These are phyloP conservation scores for Arthrobotrys conoides DNA, from an alignment of 2,329 filamentous ascomycete species.

Conservation along the genomic window DNA sequence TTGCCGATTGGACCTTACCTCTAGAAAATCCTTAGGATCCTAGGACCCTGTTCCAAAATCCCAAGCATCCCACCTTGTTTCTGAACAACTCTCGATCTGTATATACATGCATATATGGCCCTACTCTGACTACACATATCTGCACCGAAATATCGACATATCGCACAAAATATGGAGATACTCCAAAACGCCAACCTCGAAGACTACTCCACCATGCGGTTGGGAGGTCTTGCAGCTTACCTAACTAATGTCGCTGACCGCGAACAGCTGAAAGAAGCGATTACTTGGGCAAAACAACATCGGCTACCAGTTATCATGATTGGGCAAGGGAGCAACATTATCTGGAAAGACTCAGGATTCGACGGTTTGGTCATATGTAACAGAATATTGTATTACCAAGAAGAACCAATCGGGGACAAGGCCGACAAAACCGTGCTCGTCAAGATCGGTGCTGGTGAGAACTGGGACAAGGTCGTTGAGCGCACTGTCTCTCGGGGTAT, in stretches of 20 bases:
- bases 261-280: conserved; percentile 19
- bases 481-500: conserved; percentile 24
- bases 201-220: conserved; percentile 30
- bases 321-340: conserved; percentile 31
- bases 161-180: conserved; percentile 8
- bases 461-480: conserved; percentile 34
- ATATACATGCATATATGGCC: too few species aligned
- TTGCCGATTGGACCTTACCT: too few species aligned
- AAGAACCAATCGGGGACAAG: conserved; percentile 1
- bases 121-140: too few species aligned
- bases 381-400: conserved; percentile 25
- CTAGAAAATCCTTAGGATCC: too few species aligned
- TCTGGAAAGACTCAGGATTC: conserved; percentile 41
- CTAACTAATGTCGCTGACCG: conserved; percentile 5
- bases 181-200: conserved; percentile 15
- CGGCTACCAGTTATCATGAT: conserved; percentile 22
- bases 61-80: too few species aligned
- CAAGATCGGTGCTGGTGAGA: conserved; percentile 32
- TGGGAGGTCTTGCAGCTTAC: conserved; percentile 26
- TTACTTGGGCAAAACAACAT: conserved; percentile 14
- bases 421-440: conserved; percentile 6
- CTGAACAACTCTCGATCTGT: too few species aligned
- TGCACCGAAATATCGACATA: neutral
- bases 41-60: too few species aligned
- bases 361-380: conserved; percentile 32